Base-by-base conservation (phyloP, 768 basidiomycete genomes). In the Tylopilus balloui region DNA sequence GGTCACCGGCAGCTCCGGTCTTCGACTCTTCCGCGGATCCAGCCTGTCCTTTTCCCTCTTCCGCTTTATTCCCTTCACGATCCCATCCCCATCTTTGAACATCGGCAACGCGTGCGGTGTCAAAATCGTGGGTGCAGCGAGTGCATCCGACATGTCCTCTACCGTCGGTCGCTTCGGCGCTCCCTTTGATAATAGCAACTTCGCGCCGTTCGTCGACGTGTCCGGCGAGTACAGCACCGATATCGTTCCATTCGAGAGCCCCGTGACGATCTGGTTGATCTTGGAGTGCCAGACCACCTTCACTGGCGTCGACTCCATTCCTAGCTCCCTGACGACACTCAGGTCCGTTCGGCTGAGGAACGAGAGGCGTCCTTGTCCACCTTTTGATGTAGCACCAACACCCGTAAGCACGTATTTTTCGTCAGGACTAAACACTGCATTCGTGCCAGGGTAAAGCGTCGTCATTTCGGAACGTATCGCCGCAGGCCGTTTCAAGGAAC, bases 251-350 rank as follows among this genome's bases (percentile, higher is more conserved):
- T 83, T 89, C 14, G 96, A 87, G 39, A 93, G 76, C 3, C 92
- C 89, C 32, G 88, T 78, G 50, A 97, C 74, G 61, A 99, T 89
- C 88, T 98, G 67, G 73, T 99, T 99, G 75, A 99, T 98, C 69
- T 89, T 91, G 6, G 90, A 81, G 72, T 97, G 96, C 96, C 96
- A 99, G 23, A 78, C 70, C 3, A 97, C 89, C 62, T 85, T 88
- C 48, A 99, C 89, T 10, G 96, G 92, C 29, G 84, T 88, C 21
- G 84, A 76, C 37, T 83, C 84, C 59, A 88, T 79, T 48, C 76
- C 79, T 37, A 92, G 58, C 36, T 77, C 75, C 69, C 85, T 86
- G 45, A 74, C 81, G 41, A 84, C 77, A 52, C 84, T 83, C 37
- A 96, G 69, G 32, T 75, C 78, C 48, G 84, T 79, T 62, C 84